Conservation (phyloP, 2,329 filamentous ascomycete species). For the Fusarium paranaense region DNA sequence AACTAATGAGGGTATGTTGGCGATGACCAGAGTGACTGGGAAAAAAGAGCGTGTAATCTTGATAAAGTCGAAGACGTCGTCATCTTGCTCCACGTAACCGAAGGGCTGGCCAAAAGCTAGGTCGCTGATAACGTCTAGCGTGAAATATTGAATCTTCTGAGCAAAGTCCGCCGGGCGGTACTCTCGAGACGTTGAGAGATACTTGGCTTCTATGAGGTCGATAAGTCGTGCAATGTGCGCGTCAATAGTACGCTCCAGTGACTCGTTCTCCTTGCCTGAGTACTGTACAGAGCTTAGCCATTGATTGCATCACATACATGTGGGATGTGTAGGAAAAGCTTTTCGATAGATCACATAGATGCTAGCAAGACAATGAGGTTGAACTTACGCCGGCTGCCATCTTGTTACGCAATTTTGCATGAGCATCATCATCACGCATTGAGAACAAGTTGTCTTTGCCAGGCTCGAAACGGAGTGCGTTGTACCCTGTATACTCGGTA, state of each 20-base stretch:
- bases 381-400: conserved; percentile 57
- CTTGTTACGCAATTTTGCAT: conserved; percentile 57
- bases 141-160: conserved; percentile 65
- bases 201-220: conserved; percentile 59
- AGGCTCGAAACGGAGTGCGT: conserved; percentile 50
- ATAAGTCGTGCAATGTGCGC: conserved; percentile 58
- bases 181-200: conserved; percentile 49
- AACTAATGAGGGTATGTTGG: conserved; percentile 55
- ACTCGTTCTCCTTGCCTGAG: conserved; percentile 64
- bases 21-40: conserved; percentile 57
- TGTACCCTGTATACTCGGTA: conserved; percentile 50
- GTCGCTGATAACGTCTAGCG: conserved; percentile 65
- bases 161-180: conserved; percentile 62
- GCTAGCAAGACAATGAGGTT: not conserved
- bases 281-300: conserved; percentile 50
- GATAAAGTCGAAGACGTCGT: conserved; percentile 61
- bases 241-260: conserved; percentile 63
- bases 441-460: conserved; percentile 49
- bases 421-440: conserved; percentile 51
- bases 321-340: not conserved
- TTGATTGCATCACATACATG: not conserved
- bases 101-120: conserved; percentile 63
- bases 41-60: conserved; percentile 56
- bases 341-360: not conserved
- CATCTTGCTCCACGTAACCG: conserved; percentile 59